Base-by-base conservation (phyloP, 306 rosid species). In the Glycyrrhiza uralensis region DNA sequence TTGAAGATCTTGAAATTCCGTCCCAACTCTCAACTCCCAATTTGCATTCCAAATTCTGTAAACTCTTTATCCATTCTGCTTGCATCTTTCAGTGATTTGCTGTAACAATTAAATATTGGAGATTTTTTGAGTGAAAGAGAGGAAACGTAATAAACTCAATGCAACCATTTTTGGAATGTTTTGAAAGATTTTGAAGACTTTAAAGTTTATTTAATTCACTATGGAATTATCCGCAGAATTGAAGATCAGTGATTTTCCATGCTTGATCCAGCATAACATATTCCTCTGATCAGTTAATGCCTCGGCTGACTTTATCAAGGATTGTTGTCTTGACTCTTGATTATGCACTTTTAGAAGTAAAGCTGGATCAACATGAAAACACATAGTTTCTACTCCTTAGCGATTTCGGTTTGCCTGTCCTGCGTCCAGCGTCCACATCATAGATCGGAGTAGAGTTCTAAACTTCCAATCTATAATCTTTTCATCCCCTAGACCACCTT, bases 361-460 rank as follows among this genome's bases (percentile, higher is more conserved):
- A 38, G 23, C 65, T 38, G 55, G 24, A 19, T 28, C 20, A 0
- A 26, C 13, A 51, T 26, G 41, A 41, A 54, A 64, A 13, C 51
- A 6, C 39, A 51, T 23, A 28, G 66, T 39, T 39, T 64, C 29
- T 36, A 17, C 42, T 18, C 52, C 28, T 32, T 24, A 12, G 14
- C 64, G 28, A 11, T 52, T 75, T 65, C 42, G 7, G 73, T 35
- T 65, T 64, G 35, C 17, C 13, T 54, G 39, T 64, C 26, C 65
- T 41, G n/a, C n/a, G n/a, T n/a, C n/a, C n/a, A n/a, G 66, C 20
- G 10, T 69, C 54, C 17, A 63, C 14, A 14, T 18, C 58, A 52
- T 35, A 51, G 18, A 64, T 50, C 29, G 23, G 44, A 52, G 8
- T 13, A 17, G 13, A 47, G 19, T 22, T 22, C 32, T 36, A 15